Conservation (phyloP, 352 stramenopile species). For the Globisporangium solare region DNA sequence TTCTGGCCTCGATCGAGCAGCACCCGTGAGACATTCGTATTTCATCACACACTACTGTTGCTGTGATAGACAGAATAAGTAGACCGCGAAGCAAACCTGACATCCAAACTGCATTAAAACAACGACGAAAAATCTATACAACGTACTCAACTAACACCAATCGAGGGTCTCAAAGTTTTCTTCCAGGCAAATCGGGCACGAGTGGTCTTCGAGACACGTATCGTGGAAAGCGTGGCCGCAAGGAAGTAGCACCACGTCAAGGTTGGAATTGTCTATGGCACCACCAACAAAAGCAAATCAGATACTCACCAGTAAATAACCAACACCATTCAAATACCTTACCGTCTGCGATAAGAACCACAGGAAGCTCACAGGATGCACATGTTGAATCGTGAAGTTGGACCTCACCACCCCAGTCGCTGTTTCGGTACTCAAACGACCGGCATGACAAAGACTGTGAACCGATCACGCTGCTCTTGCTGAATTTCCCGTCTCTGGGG, state of each 20-base stretch:
- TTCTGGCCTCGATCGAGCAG: slow-evolving; percentile 13
- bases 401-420: slow-evolving; percentile 84
- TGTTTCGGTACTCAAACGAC: slow-evolving; percentile 80
- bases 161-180: slow-evolving; percentile 42
- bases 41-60: background rate
- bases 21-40: background rate
- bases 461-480: slow-evolving; percentile 2
- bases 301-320: background rate
- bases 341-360: slow-evolving; percentile 81
- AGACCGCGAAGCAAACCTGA: background rate
- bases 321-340: slow-evolving; percentile 6
- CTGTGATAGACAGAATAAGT: background rate
- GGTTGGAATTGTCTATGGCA: slow-evolving; percentile 57
- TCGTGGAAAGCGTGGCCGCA: slow-evolving; percentile 81
- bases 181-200: slow-evolving; percentile 71
- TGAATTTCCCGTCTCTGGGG: background rate
- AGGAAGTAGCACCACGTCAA: slow-evolving; percentile 70
- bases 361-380: slow-evolving; percentile 62
- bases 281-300: slow-evolving; percentile 5
- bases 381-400: slow-evolving; percentile 81
- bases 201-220: slow-evolving; percentile 50
- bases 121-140: slow-evolving; percentile 4
- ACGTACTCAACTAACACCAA: slow-evolving; percentile 14
- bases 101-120: slow-evolving; percentile 1
- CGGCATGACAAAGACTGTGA: slow-evolving; percentile 25